Conservation (phyloP, 1,139 yeast genomes). For the Candida sojae region DNA sequence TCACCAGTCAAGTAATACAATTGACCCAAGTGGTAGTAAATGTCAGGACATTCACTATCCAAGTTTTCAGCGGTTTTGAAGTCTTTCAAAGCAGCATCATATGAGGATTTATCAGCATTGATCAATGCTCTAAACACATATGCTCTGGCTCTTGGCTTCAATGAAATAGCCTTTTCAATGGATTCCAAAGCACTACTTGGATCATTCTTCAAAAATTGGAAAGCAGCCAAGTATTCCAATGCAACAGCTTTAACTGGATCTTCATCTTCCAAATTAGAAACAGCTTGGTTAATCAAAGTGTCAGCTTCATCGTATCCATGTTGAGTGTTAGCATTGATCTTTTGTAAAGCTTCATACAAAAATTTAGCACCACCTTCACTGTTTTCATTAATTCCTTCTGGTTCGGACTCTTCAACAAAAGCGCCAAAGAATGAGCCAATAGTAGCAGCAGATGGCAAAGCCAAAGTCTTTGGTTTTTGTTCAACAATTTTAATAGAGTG, state of each 20-base stretch:
- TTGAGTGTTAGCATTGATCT: slow-evolving; percentile 61
- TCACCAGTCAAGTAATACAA: slow-evolving; percentile 80
- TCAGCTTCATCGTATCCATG: slow-evolving; percentile 80
- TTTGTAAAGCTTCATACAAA: slow-evolving; percentile 67
- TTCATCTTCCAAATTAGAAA: slow-evolving; percentile 49
- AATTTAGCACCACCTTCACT: slow-evolving; percentile 59
- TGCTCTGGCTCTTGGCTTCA: slow-evolving; percentile 79
- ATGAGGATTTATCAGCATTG: slow-evolving; percentile 74
- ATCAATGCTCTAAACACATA: slow-evolving; percentile 83
- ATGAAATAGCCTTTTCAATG: slow-evolving; percentile 62
- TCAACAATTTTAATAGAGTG: slow-evolving; percentile 71
- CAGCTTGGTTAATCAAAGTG: slow-evolving; percentile 66
- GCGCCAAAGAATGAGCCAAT: slow-evolving; percentile 86
- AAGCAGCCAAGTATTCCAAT: slow-evolving; percentile 79
- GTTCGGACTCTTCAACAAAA: slow-evolving; percentile 47
- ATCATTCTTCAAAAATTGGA: slow-evolving; percentile 80
- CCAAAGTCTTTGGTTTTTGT: slow-evolving; percentile 54
- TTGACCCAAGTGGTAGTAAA: slow-evolving; percentile 95
- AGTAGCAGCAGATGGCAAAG: slow-evolving; percentile 84
- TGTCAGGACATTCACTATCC: slow-evolving; percentile 75
- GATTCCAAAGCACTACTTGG: slow-evolving; percentile 60
- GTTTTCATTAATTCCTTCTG: slow-evolving; percentile 51
- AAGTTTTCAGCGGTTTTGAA: slow-evolving; percentile 72
- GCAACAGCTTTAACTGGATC: slow-evolving; percentile 59
- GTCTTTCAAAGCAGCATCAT: slow-evolving; percentile 63